phyloP scores from a whole-genome alignment of 2,329 filamentous ascomycete species.

The Fusarium brevicatenulatum region DNA sequence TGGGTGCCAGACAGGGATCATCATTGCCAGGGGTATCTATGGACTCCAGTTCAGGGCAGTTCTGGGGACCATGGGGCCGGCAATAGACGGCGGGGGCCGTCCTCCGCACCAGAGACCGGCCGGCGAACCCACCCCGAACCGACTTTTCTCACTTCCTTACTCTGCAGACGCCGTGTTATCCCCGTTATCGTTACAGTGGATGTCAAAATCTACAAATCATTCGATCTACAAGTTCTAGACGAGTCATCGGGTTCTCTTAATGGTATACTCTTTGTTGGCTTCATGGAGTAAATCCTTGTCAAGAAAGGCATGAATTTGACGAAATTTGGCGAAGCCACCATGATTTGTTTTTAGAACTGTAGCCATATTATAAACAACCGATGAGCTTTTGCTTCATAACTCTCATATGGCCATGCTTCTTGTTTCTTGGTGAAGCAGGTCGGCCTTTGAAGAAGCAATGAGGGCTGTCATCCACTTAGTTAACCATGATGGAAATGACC shows the following conservation, averaged over 20 bases:
- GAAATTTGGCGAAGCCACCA: conserved; percentile 23
- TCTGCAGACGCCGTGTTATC: conserved; percentile 24
- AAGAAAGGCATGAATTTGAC: conserved; percentile 21
- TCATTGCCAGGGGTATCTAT: conserved; percentile 36
- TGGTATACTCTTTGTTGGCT: conserved; percentile 9
- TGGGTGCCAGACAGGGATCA: conserved; percentile 41
- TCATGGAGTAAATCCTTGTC: conserved; percentile 24
- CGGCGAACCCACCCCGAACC: conserved; percentile 24
- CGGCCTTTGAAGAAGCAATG: not conserved
- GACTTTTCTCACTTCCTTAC: conserved; percentile 27
- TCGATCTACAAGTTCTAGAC: conserved; percentile 22
- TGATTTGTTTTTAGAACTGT: not conserved
- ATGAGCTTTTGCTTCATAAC: not conserved
- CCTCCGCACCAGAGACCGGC: conserved; percentile 11
- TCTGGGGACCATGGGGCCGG: conserved; percentile 32
- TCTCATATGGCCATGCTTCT: not conserved
- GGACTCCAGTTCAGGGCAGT: conserved; percentile 27
- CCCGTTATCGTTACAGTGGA: conserved; percentile 26
- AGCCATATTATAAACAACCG: not conserved
- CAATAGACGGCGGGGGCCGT: conserved; percentile 20
- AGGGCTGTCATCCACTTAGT: not conserved
- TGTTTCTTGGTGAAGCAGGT: not conserved
- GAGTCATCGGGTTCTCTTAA: conserved; percentile 1
- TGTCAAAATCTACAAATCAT: conserved; percentile 22
- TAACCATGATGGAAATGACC: conserved; percentile 1